A percentile compares a stretch with the other conserved stretches of the same genome.
Evolutionary conservation across 2,329 filamentous ascomycete species (phyloP).

Genomic region (Chalara sp.): DNA sequence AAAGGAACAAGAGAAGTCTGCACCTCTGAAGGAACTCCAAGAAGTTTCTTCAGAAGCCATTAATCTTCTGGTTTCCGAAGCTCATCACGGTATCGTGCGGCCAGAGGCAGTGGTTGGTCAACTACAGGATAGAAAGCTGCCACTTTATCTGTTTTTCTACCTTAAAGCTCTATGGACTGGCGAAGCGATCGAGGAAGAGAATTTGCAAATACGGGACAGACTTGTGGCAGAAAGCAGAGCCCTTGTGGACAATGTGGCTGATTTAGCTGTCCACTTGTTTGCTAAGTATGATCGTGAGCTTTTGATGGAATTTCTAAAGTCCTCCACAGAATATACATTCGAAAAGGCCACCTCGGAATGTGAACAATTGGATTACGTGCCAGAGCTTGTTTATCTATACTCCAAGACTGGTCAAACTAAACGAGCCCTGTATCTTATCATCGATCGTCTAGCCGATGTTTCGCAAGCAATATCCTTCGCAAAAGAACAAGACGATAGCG

Average conservation of each 20-base stretch:
- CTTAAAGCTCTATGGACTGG: conserved; percentile 80
- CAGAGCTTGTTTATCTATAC: conserved; percentile 91
- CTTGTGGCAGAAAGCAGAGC: conserved; percentile 53
- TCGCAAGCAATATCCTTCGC: conserved; percentile 90
- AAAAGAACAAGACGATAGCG: conserved; percentile 84
- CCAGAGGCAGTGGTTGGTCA: conserved; percentile 74
- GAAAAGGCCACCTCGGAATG: conserved; percentile 74
- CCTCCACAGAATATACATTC: conserved; percentile 82
- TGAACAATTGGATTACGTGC: conserved; percentile 72
- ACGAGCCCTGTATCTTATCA: conserved; percentile 84
- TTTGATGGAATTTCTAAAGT: conserved; percentile 80
- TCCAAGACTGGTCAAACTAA: conserved; percentile 95
- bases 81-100: conserved; percentile 77
- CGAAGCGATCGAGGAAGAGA: conserved; percentile 51
- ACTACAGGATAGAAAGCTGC: conserved; percentile 58
- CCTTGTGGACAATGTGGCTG: conserved; percentile 79
- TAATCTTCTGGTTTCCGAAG: conserved; percentile 81
- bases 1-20: conserved; percentile 57
- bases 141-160: conserved; percentile 87
- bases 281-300: conserved; percentile 73
- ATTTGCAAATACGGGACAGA: conserved; percentile 47
- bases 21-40: conserved; percentile 65
- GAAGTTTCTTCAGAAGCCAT: conserved; percentile 78
- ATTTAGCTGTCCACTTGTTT: conserved; percentile 80
- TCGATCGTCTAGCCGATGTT: conserved; percentile 86